Base-by-base conservation (phyloP, 2,329 filamentous ascomycete species). In the Nemania bipapillata region DNA sequence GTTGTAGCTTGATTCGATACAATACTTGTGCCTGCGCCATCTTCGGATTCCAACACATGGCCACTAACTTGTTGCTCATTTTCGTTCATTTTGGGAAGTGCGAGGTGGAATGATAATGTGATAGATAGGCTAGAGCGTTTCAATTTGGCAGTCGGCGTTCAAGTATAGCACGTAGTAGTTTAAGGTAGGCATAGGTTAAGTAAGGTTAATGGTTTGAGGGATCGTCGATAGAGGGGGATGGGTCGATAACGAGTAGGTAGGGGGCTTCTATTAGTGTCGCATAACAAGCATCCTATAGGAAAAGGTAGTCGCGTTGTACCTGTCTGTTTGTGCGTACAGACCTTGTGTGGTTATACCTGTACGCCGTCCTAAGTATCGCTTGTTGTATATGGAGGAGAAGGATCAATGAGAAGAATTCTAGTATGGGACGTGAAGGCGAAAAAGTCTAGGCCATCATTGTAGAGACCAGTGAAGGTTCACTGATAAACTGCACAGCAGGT, bases 21-120 rank as follows among this genome's bases (percentile, higher is more conserved):
- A 20, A 15, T 22, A 32, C 37, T 30, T 24, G 15, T 15, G 11
- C 24, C 26, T 9, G 22, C n/a, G 32, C 61, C 22, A n/a, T 56
- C 58, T 8, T 28, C 35, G 5, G 49, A 45, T n/a, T 61, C 62
- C 11, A 55, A 11, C 20, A 45, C 26, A 15, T 47, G 30, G 15
- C 45, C 52, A 26, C 24, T 6, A 15, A 63, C 12, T 12, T 45
- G 52, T 12, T 59, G 53, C 20, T 45, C 47, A 35, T 53, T 42
- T 28, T 7, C 45, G 11, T 62, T 65, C 68, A 70, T 70, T 26
- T 42, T 61, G 5, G 9, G 11, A 3, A n/a, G 45, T 12, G 8
- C 4, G 47, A 22, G 35, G 6, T n/a, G 5, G 24, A 17, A 52
- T 40, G 32, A 32, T 3, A 20, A 8, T 22, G 11, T 50, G 20